Evolutionary conservation across 2,329 filamentous ascomycete species (phyloP).

Genomic region (Pyricularia grisea): DNA sequence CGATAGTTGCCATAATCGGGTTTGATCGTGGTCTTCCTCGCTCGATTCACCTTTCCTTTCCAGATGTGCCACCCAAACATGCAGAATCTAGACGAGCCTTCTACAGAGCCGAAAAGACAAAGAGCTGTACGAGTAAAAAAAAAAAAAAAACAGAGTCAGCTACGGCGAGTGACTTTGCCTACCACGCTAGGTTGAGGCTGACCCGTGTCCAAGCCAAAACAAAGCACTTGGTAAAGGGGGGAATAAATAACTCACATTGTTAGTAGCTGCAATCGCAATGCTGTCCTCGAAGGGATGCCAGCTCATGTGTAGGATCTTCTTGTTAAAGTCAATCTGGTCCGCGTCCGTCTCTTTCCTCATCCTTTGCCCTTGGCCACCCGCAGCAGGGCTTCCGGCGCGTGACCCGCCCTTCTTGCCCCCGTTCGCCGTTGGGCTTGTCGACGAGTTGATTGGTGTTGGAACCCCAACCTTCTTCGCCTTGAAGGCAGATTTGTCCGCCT

Average conservation of each 20-base stretch:
- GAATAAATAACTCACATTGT: conserved; percentile 67
- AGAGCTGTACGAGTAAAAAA: conserved; percentile 19
- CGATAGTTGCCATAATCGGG: background rate
- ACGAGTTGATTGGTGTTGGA: conserved; percentile 87
- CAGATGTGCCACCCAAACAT: background rate
- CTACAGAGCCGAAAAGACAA: conserved; percentile 18
- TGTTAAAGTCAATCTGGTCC: conserved; percentile 99
- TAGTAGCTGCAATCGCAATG: conserved; percentile 97
- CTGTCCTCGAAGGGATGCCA: conserved; percentile 99
- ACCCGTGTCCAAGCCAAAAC: background rate
- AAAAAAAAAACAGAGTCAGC: background rate
- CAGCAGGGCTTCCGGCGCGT: conserved; percentile 78
- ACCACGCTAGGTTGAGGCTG: background rate
- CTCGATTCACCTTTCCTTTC: background rate
- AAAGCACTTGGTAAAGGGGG: background rate
- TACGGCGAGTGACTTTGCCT: background rate
- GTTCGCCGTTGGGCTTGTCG: conserved; percentile 63
- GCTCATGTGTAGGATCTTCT: conserved; percentile 99
- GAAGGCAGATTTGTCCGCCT: conserved; percentile 98
- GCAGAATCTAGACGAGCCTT: conserved; percentile 3
- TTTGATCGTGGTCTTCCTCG: background rate
- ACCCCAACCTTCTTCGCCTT: conserved; percentile 99
- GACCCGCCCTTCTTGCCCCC: conserved; percentile 81
- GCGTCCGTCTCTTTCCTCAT: conserved; percentile 99
- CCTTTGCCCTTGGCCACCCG: conserved; percentile 72